Evolutionary conservation across 179 eudicot genomes (phyloP).

Genomic region (Corrigiola litoralis): DNA sequence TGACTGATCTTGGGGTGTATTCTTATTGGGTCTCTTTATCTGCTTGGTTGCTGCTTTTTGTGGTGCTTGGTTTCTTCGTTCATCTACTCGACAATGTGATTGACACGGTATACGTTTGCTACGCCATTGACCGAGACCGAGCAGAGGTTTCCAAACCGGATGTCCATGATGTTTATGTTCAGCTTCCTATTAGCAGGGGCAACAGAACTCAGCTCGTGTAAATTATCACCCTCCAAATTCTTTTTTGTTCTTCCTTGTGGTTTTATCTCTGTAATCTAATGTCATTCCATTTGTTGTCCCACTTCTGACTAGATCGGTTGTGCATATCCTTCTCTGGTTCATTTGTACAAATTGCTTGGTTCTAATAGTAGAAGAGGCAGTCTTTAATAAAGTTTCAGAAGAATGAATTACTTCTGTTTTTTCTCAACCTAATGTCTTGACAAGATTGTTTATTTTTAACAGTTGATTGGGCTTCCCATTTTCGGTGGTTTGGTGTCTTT

Average conservation of each 20-base stretch:
- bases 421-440: no score
- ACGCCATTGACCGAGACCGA: constrained; percentile 86
- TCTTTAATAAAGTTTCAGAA: no score
- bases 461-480: no score
- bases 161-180: constrained; percentile 91
- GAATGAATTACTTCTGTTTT: no score
- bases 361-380: not conserved
- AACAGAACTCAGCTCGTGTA: constrained; percentile 55
- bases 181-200: constrained; percentile 80
- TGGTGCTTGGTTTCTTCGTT: constrained; percentile 69
- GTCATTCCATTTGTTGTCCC: constrained; percentile 25
- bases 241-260: not conserved
- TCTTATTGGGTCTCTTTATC: constrained; percentile 57
- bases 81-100: constrained; percentile 81
- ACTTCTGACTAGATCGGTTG: constrained; percentile 28
- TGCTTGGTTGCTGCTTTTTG: constrained; percentile 63
- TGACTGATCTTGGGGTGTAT: constrained; percentile 52
- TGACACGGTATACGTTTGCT: constrained; percentile 84
- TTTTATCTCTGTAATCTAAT: constrained; percentile 16
- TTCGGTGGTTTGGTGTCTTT: no score
- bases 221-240: constrained; percentile 1
- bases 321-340: constrained; percentile 26
- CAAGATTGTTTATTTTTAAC: no score
- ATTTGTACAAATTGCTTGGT: constrained; percentile 20
- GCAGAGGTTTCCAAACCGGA: constrained; percentile 85